Evolutionary conservation across 768 basidiomycete species (phyloP).

Genomic region (Butyriboletus loyo): DNA sequence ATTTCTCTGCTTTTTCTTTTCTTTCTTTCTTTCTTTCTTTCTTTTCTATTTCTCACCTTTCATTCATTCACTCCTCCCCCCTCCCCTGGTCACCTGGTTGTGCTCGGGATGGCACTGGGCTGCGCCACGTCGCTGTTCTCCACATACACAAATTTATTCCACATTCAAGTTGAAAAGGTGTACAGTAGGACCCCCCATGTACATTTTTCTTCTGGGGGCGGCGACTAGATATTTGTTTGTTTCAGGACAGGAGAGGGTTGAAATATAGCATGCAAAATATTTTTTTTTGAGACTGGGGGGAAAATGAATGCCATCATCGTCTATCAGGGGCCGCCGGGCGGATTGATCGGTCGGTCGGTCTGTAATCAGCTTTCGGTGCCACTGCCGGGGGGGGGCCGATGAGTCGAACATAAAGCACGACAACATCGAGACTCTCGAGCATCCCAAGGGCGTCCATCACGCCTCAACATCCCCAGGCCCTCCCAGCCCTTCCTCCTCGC

Average conservation of each 20-base stretch:
- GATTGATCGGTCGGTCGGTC: background rate
- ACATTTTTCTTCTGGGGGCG: background rate
- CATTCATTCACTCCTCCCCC: too few relatives aligned
- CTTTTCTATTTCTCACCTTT: too few relatives aligned
- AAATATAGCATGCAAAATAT: background rate
- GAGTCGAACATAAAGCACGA: too few relatives aligned
- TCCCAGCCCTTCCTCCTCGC: slow-evolving; percentile 38
- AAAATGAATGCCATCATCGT: too few relatives aligned
- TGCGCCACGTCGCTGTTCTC: background rate
- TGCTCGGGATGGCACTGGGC: background rate
- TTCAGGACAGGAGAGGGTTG: background rate
- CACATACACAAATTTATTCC: background rate
- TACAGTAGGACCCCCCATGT: background rate
- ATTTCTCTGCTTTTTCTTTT: too few relatives aligned
- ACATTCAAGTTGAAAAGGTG: background rate
- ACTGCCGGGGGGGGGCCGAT: too few relatives aligned
- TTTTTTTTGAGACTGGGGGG: too few relatives aligned
- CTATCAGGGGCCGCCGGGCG: too few relatives aligned
- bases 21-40: too few relatives aligned
- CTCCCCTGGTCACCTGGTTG: background rate
- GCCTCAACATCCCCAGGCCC: slow-evolving; percentile 10
- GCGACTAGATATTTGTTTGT: background rate
- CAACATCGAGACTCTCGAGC: background rate
- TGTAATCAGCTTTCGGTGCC: too few relatives aligned
- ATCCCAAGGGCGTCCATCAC: background rate